phyloP scores from a whole-genome alignment of 2,329 filamentous ascomycete genomes.

The Didymella lethalis region DNA sequence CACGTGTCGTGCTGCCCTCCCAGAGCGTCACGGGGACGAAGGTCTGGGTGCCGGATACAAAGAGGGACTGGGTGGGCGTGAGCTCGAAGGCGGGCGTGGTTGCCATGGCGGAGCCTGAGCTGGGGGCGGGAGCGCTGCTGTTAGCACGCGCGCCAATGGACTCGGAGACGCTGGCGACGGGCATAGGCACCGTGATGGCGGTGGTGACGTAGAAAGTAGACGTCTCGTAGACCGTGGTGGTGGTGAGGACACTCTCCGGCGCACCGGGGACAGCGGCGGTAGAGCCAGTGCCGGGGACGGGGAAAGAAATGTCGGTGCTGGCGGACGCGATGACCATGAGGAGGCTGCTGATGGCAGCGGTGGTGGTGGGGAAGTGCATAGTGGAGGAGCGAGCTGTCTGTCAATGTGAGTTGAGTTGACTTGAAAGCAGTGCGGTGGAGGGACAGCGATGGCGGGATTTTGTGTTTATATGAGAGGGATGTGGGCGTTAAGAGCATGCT shows the following conservation, averaged over 20 bases:
- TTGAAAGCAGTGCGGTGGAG: neutral
- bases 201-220: conserved; percentile 9
- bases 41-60: neutral
- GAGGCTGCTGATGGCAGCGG: conserved; percentile 9
- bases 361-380: conserved; percentile 7
- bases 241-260: neutral
- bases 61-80: neutral
- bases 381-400: neutral
- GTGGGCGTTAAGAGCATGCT: conserved; percentile 16
- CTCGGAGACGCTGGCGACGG: neutral
- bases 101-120: neutral
- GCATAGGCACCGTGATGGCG: neutral
- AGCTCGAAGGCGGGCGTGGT: neutral
- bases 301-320: conserved; percentile 7
- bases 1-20: conserved; percentile 7
- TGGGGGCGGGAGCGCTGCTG: neutral
- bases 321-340: conserved; percentile 8
- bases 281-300: neutral
- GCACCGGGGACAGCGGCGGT: neutral
- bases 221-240: conserved; percentile 15
- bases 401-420: neutral
- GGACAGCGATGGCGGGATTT: neutral
- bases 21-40: conserved; percentile 14
- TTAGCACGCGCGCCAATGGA: neutral
- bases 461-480: conserved; percentile 2